These are phyloP conservation scores for Sapria himalayana DNA, from an alignment of 345 rosid species.

Conservation along the genomic window DNA sequence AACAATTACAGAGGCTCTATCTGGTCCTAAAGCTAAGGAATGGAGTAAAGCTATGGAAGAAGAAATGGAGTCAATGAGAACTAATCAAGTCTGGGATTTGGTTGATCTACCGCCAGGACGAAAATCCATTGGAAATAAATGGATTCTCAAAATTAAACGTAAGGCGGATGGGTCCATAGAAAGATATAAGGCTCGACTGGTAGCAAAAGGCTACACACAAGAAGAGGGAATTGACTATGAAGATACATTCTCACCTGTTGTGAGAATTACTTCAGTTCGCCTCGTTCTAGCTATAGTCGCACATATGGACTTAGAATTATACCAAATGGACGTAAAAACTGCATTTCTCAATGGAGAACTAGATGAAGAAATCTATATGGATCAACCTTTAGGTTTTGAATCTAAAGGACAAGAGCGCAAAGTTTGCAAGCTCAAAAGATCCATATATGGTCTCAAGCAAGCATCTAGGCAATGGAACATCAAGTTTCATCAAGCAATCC, in stretches of 20 bases:
- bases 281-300: not conserved
- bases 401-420: not conserved
- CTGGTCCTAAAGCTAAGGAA: not conserved
- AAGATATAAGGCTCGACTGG: not conserved
- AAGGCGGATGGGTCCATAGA: not conserved
- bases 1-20: not conserved
- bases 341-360: not conserved
- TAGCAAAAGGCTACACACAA: not conserved
- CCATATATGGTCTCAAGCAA: not conserved
- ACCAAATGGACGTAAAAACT: not conserved
- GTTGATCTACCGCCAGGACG: too few species aligned
- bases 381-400: not conserved
- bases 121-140: not conserved
- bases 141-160: not conserved
- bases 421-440: not conserved
- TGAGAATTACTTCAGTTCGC: not conserved
- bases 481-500: not conserved
- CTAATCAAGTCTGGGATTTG: too few species aligned
- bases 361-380: not conserved
- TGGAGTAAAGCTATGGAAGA: not conserved
- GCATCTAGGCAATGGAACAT: conserved; percentile 2
- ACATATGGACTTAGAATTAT: not conserved
- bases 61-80: not conserved
- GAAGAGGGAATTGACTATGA: not conserved
- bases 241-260: not conserved